These are phyloP conservation scores for Coniochaeta sp. DNA, from an alignment of 2,329 filamentous ascomycete species.

Conservation along the genomic window DNA sequence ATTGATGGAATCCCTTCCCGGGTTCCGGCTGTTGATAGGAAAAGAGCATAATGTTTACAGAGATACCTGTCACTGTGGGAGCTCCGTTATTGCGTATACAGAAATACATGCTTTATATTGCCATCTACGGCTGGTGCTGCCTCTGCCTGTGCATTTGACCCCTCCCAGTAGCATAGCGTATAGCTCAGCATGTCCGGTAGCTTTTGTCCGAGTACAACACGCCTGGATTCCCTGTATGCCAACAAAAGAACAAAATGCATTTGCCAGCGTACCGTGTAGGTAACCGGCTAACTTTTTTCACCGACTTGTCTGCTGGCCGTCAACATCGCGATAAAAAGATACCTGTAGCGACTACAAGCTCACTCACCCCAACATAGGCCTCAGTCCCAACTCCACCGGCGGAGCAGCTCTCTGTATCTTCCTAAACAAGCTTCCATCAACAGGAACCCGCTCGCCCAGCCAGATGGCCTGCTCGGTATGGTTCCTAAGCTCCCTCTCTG, in stretches of 20 bases:
- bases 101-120: background rate
- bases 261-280: too few relatives aligned
- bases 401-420: conserved; percentile 8
- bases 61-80: background rate
- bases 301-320: too few relatives aligned
- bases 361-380: background rate
- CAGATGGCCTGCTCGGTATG: conserved; percentile 65
- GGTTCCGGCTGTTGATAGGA: background rate
- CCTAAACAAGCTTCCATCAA: conserved; percentile 48
- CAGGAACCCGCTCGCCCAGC: conserved; percentile 60
- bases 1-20: background rate
- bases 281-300: too few relatives aligned
- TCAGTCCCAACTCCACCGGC: background rate
- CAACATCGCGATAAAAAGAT: too few relatives aligned
- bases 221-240: too few relatives aligned
- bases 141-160: background rate
- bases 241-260: too few relatives aligned
- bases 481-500: conserved; percentile 37
- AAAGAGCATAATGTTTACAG: background rate
- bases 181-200: too few relatives aligned
- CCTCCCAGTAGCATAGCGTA: background rate
- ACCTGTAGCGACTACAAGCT: background rate
- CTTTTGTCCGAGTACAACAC: too few relatives aligned
- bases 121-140: background rate
- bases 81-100: background rate